Percentiles rank a stretch among this genome's conserved stretches.
These are phyloP conservation scores for Carallia pectinifolia DNA, from an alignment of 345 rosid species.

Conservation along the genomic window DNA sequence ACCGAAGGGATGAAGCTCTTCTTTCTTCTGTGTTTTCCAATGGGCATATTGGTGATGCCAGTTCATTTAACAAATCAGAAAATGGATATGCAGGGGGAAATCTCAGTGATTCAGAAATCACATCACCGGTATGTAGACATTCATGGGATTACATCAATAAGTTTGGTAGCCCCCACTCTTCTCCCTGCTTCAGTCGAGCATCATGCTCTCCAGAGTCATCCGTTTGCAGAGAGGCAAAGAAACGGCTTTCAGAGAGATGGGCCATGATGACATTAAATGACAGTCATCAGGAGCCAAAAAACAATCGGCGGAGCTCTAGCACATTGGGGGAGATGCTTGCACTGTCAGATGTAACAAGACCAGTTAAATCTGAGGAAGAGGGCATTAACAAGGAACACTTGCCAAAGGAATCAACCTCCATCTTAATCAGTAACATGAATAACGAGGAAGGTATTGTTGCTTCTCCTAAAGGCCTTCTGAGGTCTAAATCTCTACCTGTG, in stretches of 20 bases:
- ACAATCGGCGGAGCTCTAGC: slow-evolving; percentile 56
- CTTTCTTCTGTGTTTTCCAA: slow-evolving; percentile 81
- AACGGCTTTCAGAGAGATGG: slow-evolving; percentile 93
- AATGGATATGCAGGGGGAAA: slow-evolving; percentile 56
- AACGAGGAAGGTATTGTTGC: slow-evolving; percentile 40
- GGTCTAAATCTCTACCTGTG: slow-evolving; percentile 78
- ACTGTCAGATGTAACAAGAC: slow-evolving; percentile 56
- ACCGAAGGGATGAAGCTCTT: slow-evolving; percentile 67
- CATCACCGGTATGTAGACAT: slow-evolving; percentile 75
- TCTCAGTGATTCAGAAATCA: slow-evolving; percentile 69
- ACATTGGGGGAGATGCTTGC: slow-evolving; percentile 97
- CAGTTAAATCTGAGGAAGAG: slow-evolving; percentile 39
- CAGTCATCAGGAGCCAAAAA: slow-evolving; percentile 49
- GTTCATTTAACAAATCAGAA: slow-evolving; percentile 76
- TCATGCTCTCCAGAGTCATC: slow-evolving; percentile 91
- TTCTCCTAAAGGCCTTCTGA: slow-evolving; percentile 55
- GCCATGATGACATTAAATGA: slow-evolving; percentile 75
- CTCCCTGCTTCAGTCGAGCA: slow-evolving; percentile 64
- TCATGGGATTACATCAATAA: slow-evolving; percentile 83
- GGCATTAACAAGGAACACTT: slow-evolving; percentile 38
- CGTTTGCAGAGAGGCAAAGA: slow-evolving; percentile 73
- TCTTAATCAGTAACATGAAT: slow-evolving; percentile 36
- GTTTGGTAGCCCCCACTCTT: slow-evolving; percentile 62
- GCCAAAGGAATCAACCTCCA: slow-evolving; percentile 51
- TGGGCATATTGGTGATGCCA: slow-evolving; percentile 80